Evolutionary conservation across 495 filamentous ascomycete genomes (phyloP).

Genomic region (Letharia columbiana): DNA sequence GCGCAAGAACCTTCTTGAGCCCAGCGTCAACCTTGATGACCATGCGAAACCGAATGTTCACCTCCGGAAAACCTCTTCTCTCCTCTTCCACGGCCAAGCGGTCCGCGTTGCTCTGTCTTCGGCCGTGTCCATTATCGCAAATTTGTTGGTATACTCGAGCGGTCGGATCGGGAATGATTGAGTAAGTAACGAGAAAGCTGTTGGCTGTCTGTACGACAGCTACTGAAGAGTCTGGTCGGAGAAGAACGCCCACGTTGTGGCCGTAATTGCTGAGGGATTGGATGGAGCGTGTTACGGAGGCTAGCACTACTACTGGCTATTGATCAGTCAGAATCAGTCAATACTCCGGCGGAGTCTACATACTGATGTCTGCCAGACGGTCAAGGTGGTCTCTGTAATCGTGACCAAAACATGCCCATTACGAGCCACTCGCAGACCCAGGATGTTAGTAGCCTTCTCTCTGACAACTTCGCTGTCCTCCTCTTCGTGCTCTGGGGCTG

Average conservation of each 20-base stretch:
- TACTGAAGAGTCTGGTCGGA: conserved; percentile 86
- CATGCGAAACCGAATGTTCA: conserved; percentile 89
- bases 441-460: conserved; percentile 39
- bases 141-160: conserved; percentile 76
- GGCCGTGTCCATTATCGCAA: conserved; percentile 57
- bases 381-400: conserved; percentile 72
- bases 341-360: conserved; percentile 23
- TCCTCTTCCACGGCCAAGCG: conserved; percentile 54
- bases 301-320: conserved; percentile 83
- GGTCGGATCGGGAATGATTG: conserved; percentile 74
- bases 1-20: conserved; percentile 74
- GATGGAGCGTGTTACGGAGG: conserved; percentile 70
- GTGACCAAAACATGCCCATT: conserved; percentile 82
- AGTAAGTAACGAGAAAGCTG: conserved; percentile 91
- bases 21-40: conserved; percentile 97
- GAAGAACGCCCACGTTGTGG: conserved; percentile 68
- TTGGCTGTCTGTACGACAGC: conserved; percentile 82
- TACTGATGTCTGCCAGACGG: conserved; percentile 94
- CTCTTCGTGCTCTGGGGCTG: conserved; percentile 36
- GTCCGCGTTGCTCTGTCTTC: conserved; percentile 59
- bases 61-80: conserved; percentile 72
- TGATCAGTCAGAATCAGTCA: conserved; percentile 30
- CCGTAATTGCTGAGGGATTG: conserved; percentile 77
- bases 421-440: conserved; percentile 69
- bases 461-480: conserved; percentile 23